phyloP scores from a whole-genome alignment of 345 rosid genomes.

The Ceriops zippeliana region DNA sequence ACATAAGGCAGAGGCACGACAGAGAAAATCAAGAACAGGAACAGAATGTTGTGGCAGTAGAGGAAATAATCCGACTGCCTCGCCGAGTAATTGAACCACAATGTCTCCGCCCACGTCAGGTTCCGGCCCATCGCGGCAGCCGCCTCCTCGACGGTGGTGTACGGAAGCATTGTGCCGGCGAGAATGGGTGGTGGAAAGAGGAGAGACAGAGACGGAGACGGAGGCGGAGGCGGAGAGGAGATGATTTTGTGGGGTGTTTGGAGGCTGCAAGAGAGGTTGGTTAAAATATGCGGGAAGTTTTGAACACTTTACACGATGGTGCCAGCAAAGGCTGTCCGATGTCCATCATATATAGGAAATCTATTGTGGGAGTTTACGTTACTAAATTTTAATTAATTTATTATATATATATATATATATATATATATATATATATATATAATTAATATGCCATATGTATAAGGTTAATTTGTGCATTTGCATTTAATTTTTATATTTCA shows the following conservation, averaged over 20 bases:
- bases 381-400: too few species aligned
- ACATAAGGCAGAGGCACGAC: slow-evolving; percentile 70
- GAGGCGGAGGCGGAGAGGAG: background rate
- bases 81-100: slow-evolving; percentile 86
- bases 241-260: too few species aligned
- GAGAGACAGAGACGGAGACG: slow-evolving; percentile 6
- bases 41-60: slow-evolving; percentile 74
- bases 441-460: too few species aligned
- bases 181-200: slow-evolving; percentile 9
- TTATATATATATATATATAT: too few species aligned
- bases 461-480: too few species aligned
- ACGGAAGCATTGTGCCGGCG: slow-evolving; percentile 61
- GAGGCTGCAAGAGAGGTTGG: background rate
- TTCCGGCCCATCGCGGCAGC: slow-evolving; percentile 62
- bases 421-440: too few species aligned
- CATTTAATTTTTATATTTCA: too few species aligned
- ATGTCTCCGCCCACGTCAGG: slow-evolving; percentile 61
- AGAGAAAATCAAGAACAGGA: slow-evolving; percentile 65
- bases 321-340: background rate
- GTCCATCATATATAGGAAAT: too few species aligned
- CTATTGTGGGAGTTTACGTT: too few species aligned
- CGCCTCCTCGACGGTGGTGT: slow-evolving; percentile 56
- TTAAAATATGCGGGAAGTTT: slow-evolving; percentile 36
- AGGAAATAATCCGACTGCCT: slow-evolving; percentile 76
- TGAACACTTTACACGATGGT: background rate